These are phyloP conservation scores for Penicillium palitans DNA, from an alignment of 2,329 filamentous ascomycete genomes.

Conservation along the genomic window DNA sequence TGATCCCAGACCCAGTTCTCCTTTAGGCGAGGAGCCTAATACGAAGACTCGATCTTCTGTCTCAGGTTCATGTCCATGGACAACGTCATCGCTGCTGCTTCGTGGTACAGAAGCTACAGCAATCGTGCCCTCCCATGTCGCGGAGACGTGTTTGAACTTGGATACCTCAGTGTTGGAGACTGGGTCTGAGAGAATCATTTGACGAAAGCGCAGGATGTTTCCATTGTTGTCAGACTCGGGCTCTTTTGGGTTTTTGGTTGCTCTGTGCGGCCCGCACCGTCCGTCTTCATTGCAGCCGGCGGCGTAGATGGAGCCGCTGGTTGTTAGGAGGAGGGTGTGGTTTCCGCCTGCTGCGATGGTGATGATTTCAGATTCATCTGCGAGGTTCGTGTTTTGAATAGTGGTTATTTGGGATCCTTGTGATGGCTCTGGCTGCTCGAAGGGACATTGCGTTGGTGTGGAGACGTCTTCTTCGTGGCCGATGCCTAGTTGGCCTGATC, in stretches of 20 bases:
- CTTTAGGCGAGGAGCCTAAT: constrained; percentile 67
- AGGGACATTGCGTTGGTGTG: constrained; percentile 62
- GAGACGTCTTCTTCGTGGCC: constrained; percentile 71
- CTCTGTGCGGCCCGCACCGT: constrained; percentile 39
- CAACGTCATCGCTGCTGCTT: background rate
- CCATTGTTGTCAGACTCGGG: background rate
- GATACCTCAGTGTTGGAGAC: constrained; percentile 16
- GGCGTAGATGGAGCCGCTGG: constrained; percentile 61
- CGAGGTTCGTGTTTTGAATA: background rate
- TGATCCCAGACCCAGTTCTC: constrained; percentile 65
- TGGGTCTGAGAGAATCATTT: constrained; percentile 25
- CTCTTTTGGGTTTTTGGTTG: background rate
- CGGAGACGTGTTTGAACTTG: constrained; percentile 57
- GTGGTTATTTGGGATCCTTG: constrained; percentile 19
- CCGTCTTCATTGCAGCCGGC: constrained; percentile 61
- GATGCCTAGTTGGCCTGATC: constrained; percentile 72
- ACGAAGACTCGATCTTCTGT: constrained; percentile 53
- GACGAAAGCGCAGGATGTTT: constrained; percentile 27
- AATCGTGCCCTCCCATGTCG: constrained; percentile 76
- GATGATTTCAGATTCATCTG: constrained; percentile 16
- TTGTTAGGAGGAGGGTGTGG: constrained; percentile 74
- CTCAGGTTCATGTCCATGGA: background rate
- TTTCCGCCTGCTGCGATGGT: constrained; percentile 72
- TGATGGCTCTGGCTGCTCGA: constrained; percentile 38
- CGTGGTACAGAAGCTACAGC: constrained; percentile 47